Conservation (phyloP, 768 basidiomycete species). For the Hortiboletus campestris region DNA sequence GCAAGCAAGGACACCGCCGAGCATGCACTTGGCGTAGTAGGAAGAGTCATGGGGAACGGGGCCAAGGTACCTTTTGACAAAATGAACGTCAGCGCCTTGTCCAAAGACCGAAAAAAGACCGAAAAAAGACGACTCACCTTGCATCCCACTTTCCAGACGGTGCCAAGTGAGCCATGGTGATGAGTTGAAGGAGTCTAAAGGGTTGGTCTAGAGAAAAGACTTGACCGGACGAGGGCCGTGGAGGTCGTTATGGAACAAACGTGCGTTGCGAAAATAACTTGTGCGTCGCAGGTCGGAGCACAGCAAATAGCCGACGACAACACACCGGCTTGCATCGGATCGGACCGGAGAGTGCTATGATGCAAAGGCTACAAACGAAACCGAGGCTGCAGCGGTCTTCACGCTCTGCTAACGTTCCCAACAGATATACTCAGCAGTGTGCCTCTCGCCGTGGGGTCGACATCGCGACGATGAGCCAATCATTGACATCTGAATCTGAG, state of each 20-base stretch:
- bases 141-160: constrained; percentile 70
- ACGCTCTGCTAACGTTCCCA: no score
- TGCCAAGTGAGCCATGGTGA: constrained; percentile 49
- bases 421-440: no score
- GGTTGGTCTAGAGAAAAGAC: constrained; percentile 26
- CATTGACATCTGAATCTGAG: no score
- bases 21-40: constrained; percentile 85
- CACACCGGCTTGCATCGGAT: constrained; percentile 13
- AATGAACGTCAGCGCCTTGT: not conserved
- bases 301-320: constrained; percentile 7
- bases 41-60: constrained; percentile 71
- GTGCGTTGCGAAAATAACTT: not conserved
- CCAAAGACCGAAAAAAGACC: not conserved
- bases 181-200: constrained; percentile 13
- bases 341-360: not conserved
- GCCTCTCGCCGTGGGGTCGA: not conserved
- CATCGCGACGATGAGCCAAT: no score
- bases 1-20: constrained; percentile 85
- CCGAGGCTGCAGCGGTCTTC: no score
- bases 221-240: constrained; percentile 13
- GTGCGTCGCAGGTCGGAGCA: not conserved
- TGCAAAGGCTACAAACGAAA: no score
- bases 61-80: constrained; percentile 53
- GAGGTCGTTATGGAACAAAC: constrained; percentile 23
- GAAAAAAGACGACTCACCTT: constrained; percentile 45